Evolutionary conservation across 805 yeast genomes (phyloP).

Genomic region (Lachancea sp.): DNA sequence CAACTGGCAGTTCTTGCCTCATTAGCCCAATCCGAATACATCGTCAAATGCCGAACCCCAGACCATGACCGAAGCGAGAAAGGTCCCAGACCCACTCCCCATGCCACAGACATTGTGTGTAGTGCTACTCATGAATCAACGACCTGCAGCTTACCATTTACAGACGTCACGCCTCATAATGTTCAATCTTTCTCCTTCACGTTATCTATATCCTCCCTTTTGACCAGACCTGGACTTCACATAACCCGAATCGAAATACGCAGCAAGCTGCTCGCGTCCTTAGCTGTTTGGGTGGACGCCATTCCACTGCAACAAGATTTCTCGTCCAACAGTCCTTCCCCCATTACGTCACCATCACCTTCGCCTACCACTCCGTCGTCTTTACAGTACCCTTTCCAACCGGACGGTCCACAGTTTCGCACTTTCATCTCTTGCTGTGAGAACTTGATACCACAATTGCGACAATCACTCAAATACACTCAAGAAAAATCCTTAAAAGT

Average conservation of each 20-base stretch:
- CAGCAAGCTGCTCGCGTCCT: neutral
- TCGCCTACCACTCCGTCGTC: neutral
- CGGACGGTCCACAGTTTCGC: conserved; percentile 11
- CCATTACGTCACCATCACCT: neutral
- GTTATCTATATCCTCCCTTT: neutral
- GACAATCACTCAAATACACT: conserved; percentile 1
- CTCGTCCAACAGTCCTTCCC: neutral
- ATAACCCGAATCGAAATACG: neutral
- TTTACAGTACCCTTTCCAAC: conserved; percentile 4
- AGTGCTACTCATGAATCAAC: neutral
- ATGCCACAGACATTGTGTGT: neutral
- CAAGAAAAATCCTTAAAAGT: conserved; percentile 4
- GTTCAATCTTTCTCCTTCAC: neutral
- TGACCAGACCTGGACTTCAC: conserved; percentile 1
- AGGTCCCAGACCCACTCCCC: too few species aligned
- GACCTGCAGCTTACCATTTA: neutral
- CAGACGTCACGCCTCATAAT: neutral
- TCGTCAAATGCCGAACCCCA: neutral
- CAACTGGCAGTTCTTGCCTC: conserved; percentile 1
- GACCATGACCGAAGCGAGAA: neutral
- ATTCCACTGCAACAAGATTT: neutral
- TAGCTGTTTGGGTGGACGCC: conserved; percentile 4
- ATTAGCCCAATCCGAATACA: neutral
- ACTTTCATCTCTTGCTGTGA: conserved; percentile 6
- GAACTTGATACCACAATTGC: conserved; percentile 2